Evolutionary conservation across 2,329 filamentous ascomycete species (phyloP), one percentile per base, ranked within the genome.

Genomic region (Alternaria tenuissima): DNA sequence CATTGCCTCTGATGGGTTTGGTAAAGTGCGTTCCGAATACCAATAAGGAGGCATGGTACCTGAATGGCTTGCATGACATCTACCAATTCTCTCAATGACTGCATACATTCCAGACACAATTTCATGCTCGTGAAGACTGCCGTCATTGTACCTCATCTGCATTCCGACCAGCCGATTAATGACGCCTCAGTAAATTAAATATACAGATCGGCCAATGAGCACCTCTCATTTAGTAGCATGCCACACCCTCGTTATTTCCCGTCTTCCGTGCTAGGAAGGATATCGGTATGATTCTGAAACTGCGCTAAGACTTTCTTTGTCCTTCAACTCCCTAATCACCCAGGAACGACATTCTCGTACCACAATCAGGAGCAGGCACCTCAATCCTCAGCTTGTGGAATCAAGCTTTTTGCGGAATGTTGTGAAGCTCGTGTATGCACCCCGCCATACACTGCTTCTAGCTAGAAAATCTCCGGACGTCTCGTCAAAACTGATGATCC

Each of bases 391-490:
- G 30, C 34, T 32, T 14, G 20, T 8, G 16, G 28, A 48, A 18
- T 51, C 30, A 32, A 56, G 52, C 39, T 44, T 59, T 30, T 34
- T 26, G 36, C 22, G 26, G 28, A 54, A 61, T 51, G 52, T 54
- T 58, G 55, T 57, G 30, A 57, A 41, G 18, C 8, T 57, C 51
- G 55, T 48, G 42, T 64, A 58, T 61, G 59, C 55, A 44, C 55
- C 55, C 51, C 57, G 61, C 61, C 26, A 30, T 51, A 22, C 20
- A 12, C 12, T 14, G 20, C 22, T 18, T 49, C 14, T 18, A n/a
- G 38, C 46, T 20, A 20, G 34, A 28, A 59, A 56, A 52, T 28
- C 42, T 55, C 48, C 36, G 56, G 32, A 53, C 24, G 28, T 47
- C 16, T 34, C 32, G 30, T 44, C 20, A 34, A 39, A 7, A n/a